Conservation (phyloP, 106 monocot genomes). For the Gastrodia elata region DNA sequence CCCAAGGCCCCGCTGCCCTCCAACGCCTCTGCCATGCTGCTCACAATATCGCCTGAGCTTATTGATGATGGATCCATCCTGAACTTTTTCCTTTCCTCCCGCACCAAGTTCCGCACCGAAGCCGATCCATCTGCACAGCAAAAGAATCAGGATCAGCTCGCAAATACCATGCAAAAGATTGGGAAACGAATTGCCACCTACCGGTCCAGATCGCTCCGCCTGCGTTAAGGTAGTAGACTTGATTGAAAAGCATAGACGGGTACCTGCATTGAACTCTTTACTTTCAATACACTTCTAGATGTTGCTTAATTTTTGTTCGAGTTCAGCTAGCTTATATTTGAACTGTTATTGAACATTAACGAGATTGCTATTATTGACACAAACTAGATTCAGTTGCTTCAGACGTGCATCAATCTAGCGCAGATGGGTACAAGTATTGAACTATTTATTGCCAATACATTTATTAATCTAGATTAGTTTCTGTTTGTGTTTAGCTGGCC, state of each 20-base stretch:
- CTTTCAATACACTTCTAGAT: not conserved
- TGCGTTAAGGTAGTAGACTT: slow-evolving; percentile 95
- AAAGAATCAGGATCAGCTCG: not conserved
- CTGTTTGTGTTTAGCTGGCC: too few species aligned
- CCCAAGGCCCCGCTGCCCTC: slow-evolving; percentile 52
- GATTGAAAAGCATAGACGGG: slow-evolving; percentile 83
- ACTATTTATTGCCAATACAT: too few species aligned
- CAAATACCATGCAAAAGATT: too few species aligned
- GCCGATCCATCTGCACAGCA: slow-evolving; percentile 62
- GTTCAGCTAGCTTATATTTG: too few species aligned
- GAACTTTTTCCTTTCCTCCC: slow-evolving; percentile 53
- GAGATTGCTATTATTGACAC: too few species aligned
- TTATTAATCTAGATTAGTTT: too few species aligned
- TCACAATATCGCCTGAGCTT: slow-evolving; percentile 34
- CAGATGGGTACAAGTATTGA: too few species aligned
- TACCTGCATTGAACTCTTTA: slow-evolving; percentile 45
- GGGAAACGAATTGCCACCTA: slow-evolving; percentile 12
- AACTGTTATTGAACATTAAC: too few species aligned
- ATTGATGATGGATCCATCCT: slow-evolving; percentile 30
- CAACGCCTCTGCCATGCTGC: slow-evolving; percentile 51
- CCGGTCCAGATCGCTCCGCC: slow-evolving; percentile 99
- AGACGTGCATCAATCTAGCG: too few species aligned
- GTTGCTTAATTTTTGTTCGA: not conserved
- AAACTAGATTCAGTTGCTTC: too few species aligned
- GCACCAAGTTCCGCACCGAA: slow-evolving; percentile 48